Percentiles rank a stretch among this genome's conserved stretches.
phyloP scores from a whole-genome alignment of 805 yeast genomes.

The Metschnikowia santaceciliae region DNA sequence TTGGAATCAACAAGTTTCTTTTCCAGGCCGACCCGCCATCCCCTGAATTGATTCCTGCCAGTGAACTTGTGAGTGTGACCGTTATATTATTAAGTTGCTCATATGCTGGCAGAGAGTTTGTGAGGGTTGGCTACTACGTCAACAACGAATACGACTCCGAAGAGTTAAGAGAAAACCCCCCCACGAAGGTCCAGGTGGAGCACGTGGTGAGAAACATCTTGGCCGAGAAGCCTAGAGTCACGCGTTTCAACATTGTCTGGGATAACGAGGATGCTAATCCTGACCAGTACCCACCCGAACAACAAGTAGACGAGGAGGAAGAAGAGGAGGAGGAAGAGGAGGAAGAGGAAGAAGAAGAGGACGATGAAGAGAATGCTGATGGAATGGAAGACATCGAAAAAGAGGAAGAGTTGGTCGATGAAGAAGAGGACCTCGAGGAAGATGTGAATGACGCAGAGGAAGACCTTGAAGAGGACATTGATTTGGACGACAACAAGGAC shows the following conservation, averaged over 20 bases:
- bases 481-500: slow-evolving; percentile 5
- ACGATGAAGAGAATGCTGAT: slow-evolving; percentile 17
- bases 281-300: slow-evolving; percentile 78
- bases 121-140: slow-evolving; percentile 95
- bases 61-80: slow-evolving; percentile 91
- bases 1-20: slow-evolving; percentile 89
- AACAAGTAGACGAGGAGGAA: slow-evolving; percentile 47
- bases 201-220: slow-evolving; percentile 90
- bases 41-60: slow-evolving; percentile 93
- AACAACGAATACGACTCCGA: slow-evolving; percentile 95
- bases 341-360: slow-evolving; percentile 20
- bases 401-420: slow-evolving; percentile 16
- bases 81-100: slow-evolving; percentile 91
- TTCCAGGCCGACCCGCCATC: slow-evolving; percentile 96
- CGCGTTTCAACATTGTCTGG: slow-evolving; percentile 96
- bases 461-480: slow-evolving; percentile 12
- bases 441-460: slow-evolving; percentile 11
- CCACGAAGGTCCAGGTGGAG: slow-evolving; percentile 87
- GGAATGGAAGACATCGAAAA: slow-evolving; percentile 13
- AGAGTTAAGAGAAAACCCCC: slow-evolving; percentile 90
- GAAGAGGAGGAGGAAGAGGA: slow-evolving; percentile 28
- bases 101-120: slow-evolving; percentile 90
- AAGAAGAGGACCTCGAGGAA: slow-evolving; percentile 10
- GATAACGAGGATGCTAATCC: slow-evolving; percentile 64
- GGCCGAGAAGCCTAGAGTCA: slow-evolving; percentile 97